Conservation (phyloP, 345 rosid species). For the Pelargonium nanum region DNA sequence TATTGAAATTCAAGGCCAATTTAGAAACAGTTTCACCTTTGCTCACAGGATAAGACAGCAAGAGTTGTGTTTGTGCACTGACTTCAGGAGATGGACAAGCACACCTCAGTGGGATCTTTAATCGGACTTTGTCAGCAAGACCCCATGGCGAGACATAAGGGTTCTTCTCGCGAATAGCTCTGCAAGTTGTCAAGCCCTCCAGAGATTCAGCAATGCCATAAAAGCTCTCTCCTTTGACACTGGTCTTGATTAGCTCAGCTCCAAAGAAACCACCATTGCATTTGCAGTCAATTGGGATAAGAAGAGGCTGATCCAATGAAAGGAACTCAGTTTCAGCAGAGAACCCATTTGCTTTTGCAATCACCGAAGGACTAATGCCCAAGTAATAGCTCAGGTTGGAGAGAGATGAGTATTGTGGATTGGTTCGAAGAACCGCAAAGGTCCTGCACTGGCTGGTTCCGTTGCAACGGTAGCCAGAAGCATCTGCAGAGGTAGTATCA, state of each 20-base stretch:
- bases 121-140: conserved; percentile 28
- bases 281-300: conserved; percentile 53
- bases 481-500: conserved; percentile 30
- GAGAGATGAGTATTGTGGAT: conserved; percentile 44
- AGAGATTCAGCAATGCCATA: conserved; percentile 45
- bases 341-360: conserved; percentile 41
- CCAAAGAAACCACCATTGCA: conserved; percentile 47
- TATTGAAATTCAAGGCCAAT: conserved; percentile 51
- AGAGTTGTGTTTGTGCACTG: conserved; percentile 19
- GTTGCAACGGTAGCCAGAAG: conserved; percentile 41
- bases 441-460: conserved; percentile 34
- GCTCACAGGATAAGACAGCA: conserved; percentile 54
- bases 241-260: conserved; percentile 39
- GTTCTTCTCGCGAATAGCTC: conserved; percentile 43
- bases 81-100: conserved; percentile 40
- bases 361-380: conserved; percentile 29
- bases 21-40: conserved; percentile 43
- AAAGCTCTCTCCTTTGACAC: conserved; percentile 55
- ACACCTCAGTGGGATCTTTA: conserved; percentile 51
- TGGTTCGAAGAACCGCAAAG: conserved; percentile 45
- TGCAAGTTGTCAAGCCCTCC: conserved; percentile 63
- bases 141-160: conserved; percentile 34
- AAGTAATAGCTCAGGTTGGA: conserved; percentile 47
- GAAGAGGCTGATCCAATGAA: conserved; percentile 32
- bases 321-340: conserved; percentile 43